A percentile compares a stretch with the other conserved stretches of the same genome.
These are phyloP conservation scores for Nowakowskiella sp. DNA, from an alignment of 192 early-diverging fungal genomes.

Conservation along the genomic window DNA sequence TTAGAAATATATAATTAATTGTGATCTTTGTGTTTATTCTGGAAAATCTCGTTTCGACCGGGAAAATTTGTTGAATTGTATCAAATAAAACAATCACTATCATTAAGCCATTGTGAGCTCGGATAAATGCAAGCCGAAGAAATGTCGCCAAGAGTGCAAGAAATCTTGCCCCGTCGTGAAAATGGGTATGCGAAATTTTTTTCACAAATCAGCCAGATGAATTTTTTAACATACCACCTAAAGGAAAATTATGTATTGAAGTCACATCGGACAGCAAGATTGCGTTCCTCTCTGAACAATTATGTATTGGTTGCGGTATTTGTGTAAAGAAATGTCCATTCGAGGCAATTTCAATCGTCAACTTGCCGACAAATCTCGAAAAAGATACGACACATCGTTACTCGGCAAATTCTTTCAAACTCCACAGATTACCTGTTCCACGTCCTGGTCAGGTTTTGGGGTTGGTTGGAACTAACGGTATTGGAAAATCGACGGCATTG, in stretches of 20 bases:
- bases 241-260: slow-evolving; percentile 92
- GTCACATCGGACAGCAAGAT: slow-evolving; percentile 80
- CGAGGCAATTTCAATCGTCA: slow-evolving; percentile 93
- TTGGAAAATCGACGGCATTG: slow-evolving; percentile 88
- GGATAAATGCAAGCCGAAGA: slow-evolving; percentile 99
- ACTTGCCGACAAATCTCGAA: slow-evolving; percentile 91
- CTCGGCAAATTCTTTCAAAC: slow-evolving; percentile 95
- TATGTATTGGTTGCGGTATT: slow-evolving; percentile 98
- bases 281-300: slow-evolving; percentile 84
- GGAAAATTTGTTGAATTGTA: not conserved
- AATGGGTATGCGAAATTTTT: slow-evolving; percentile 67
- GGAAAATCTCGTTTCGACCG: not conserved
- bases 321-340: slow-evolving; percentile 97
- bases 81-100: slow-evolving; percentile 3
- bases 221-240: not conserved
- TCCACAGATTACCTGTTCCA: slow-evolving; percentile 90
- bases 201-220: not conserved
- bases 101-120: slow-evolving; percentile 72
- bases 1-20: not conserved
- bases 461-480: slow-evolving; percentile 90
- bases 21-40: not conserved
- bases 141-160: slow-evolving; percentile 98
- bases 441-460: slow-evolving; percentile 95
- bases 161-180: slow-evolving; percentile 89
- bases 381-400: slow-evolving; percentile 94